Evolutionary conservation across 1,284 basidiomycete species (phyloP).

Genomic region (Trichosporon ovoides): DNA sequence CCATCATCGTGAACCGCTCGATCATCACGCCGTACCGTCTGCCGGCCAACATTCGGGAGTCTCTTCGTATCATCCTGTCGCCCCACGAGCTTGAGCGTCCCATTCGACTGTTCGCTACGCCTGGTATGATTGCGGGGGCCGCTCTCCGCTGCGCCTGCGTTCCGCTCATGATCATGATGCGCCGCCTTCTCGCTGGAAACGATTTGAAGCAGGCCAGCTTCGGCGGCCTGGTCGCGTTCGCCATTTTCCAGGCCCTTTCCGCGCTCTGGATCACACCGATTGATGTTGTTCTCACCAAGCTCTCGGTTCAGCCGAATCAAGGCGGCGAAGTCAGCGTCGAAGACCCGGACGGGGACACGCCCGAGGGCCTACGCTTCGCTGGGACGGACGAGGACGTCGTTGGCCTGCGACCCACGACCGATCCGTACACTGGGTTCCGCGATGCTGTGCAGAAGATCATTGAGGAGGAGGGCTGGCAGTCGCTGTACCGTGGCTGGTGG

Average conservation of each 20-base stretch:
- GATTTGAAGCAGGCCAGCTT: conserved; percentile 12
- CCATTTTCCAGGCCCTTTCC: conserved; percentile 56
- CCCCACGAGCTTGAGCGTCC: conserved; percentile 73
- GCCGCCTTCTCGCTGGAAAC: conserved; percentile 19
- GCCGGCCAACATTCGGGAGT: conserved; percentile 58
- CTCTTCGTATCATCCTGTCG: conserved; percentile 69
- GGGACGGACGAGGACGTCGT: conserved; percentile 82
- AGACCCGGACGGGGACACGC: conserved; percentile 57
- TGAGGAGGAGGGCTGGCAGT: conserved; percentile 72
- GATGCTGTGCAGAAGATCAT: conserved; percentile 73
- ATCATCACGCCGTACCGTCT: conserved; percentile 81
- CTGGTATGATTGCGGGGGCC: conserved; percentile 69
- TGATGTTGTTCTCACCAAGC: conserved; percentile 72
- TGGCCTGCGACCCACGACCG: conserved; percentile 72
- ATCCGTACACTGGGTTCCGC: conserved; percentile 73
- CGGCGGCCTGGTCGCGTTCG: conserved; percentile 54
- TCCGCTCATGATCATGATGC: conserved; percentile 56
- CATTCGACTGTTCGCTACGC: conserved; percentile 75
- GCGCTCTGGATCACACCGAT: conserved; percentile 67
- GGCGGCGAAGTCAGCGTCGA: conserved; percentile 56
- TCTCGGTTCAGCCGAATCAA: conserved; percentile 79
- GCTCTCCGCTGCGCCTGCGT: conserved; percentile 63
- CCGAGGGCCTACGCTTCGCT: conserved; percentile 58
- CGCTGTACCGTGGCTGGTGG: conserved; percentile 84
- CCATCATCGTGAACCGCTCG: conserved; percentile 70